Evolutionary conservation across 768 basidiomycete genomes (phyloP).

Genomic region (Hypholoma sublateritium): DNA sequence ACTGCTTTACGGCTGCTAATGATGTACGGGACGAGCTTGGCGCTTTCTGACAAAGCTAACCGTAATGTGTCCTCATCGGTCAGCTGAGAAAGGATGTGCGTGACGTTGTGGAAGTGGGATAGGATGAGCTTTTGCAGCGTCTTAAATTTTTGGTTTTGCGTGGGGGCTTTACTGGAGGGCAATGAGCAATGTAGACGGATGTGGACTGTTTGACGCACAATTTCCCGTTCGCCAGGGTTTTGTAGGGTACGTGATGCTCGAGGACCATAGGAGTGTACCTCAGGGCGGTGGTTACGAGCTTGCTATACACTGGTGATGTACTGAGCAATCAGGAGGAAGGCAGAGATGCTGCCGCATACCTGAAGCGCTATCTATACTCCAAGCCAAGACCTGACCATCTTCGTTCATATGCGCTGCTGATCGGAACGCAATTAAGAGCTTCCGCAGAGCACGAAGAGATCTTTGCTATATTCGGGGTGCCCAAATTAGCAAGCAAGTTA

Average conservation of each 20-base stretch:
- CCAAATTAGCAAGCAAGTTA: not conserved
- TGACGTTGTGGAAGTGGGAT: constrained; percentile 86
- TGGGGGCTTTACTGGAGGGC: constrained; percentile 70
- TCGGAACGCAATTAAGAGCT: constrained; percentile 86
- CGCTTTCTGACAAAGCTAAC: constrained; percentile 78
- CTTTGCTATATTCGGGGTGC: constrained; percentile 54
- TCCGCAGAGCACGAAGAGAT: constrained; percentile 81
- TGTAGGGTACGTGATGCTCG: constrained; percentile 85
- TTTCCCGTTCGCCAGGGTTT: constrained; percentile 78
- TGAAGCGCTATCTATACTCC: constrained; percentile 80
- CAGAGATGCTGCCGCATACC: constrained; percentile 42
- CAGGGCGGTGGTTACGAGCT: constrained; percentile 83
- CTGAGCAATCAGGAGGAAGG: not conserved
- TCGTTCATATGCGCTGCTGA: constrained; percentile 90
- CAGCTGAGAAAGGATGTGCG: constrained; percentile 77
- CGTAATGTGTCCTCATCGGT: constrained; percentile 64
- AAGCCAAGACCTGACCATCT: constrained; percentile 75
- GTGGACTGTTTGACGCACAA: constrained; percentile 55
- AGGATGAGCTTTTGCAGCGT: constrained; percentile 83
- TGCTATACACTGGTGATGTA: constrained; percentile 77
- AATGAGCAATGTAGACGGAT: not conserved
- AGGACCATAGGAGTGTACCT: constrained; percentile 91
- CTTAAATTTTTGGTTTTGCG: constrained; percentile 80
- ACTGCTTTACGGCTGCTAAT: constrained; percentile 81
- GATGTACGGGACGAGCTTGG: constrained; percentile 89